Percentiles rank a stretch among this genome's conserved stretches.
Conservation (phyloP, 768 basidiomycete genomes). For the Mycena venus region DNA sequence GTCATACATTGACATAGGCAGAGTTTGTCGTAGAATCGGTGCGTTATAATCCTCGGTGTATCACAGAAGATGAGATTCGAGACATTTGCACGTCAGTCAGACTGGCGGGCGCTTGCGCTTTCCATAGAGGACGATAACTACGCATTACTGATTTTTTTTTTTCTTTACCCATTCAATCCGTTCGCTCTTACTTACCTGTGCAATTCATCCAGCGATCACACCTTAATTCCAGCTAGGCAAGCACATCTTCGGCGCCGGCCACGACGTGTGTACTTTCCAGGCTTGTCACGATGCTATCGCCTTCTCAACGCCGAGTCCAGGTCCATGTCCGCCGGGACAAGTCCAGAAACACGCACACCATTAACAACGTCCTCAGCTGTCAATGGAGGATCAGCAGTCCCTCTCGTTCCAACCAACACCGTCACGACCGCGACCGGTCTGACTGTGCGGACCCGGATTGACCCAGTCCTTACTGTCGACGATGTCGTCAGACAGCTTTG, state of each 20-base stretch:
- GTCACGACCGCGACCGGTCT: conserved; percentile 83
- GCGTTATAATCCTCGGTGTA: conserved; percentile 6
- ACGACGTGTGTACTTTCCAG: conserved; percentile 10
- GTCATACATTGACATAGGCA: neutral
- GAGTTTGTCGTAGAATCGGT: neutral
- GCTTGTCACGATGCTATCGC: conserved; percentile 3
- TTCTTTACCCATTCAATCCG: too few species aligned
- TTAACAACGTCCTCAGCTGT: conserved; percentile 46
- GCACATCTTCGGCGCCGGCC: neutral
- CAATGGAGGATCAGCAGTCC: conserved; percentile 59
- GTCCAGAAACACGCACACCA: conserved; percentile 47
- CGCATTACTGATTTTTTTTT: conserved; percentile 56
- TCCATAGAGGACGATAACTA: conserved; percentile 53
- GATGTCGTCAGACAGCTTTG: conserved; percentile 90
- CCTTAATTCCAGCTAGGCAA: conserved; percentile 1
- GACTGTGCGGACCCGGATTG: conserved; percentile 87
- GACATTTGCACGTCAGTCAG: conserved; percentile 78
- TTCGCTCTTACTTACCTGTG: neutral
- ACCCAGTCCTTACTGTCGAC: conserved; percentile 85
- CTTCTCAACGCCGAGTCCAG: conserved; percentile 10
- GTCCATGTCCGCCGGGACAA: conserved; percentile 47
- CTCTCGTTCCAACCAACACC: conserved; percentile 85
- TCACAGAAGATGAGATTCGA: conserved; percentile 56
- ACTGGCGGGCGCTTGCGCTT: conserved; percentile 46
- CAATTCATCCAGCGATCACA: neutral